A percentile compares a stretch with the other conserved stretches of the same genome.
Evolutionary conservation across 352 stramenopile genomes (phyloP).

Genomic region (Phytophthora nicotianae): DNA sequence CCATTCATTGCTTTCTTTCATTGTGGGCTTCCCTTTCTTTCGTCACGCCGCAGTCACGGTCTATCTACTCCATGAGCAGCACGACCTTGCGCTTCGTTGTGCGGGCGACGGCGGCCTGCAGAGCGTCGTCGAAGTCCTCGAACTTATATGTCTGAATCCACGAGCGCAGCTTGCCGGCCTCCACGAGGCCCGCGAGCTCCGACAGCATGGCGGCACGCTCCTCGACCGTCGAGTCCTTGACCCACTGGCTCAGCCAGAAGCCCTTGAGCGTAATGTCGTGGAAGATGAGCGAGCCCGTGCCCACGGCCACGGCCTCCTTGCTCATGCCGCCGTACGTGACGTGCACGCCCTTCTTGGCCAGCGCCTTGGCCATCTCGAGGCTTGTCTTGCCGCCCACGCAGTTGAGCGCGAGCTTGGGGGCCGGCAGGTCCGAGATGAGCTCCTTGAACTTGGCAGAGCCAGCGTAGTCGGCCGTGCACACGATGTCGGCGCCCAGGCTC

Average conservation of each 20-base stretch:
- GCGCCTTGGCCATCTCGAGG: constrained; percentile 68
- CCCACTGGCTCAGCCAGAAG: constrained; percentile 89
- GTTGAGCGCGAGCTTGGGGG: constrained; percentile 87
- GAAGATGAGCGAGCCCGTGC: constrained; percentile 83
- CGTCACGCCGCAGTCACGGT: constrained; percentile 7
- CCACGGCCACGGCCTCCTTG: constrained; percentile 71
- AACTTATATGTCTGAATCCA: constrained; percentile 91
- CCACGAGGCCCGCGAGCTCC: constrained; percentile 70
- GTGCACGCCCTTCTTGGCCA: constrained; percentile 78
- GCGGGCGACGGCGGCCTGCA: constrained; percentile 72
- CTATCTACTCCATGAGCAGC: constrained; percentile 76
- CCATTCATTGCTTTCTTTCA: constrained; percentile 34
- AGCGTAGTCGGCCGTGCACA: constrained; percentile 75
- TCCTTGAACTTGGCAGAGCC: constrained; percentile 86
- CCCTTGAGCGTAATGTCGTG: constrained; percentile 89
- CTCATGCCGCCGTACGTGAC: constrained; percentile 85
- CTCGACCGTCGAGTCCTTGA: constrained; percentile 65
- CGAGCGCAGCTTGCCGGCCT: constrained; percentile 76
- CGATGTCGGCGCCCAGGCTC: constrained; percentile 75
- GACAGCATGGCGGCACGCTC: constrained; percentile 70
- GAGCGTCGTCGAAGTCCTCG: constrained; percentile 78
- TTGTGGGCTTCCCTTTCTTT: constrained; percentile 27
- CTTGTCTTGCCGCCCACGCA: constrained; percentile 76
- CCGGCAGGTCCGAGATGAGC: constrained; percentile 79
- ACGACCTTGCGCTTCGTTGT: constrained; percentile 88